Evolutionary conservation across 352 stramenopile genomes (phyloP), one percentile per base, ranked within the genome.

Genomic region (Aphanomyces euteiches): DNA sequence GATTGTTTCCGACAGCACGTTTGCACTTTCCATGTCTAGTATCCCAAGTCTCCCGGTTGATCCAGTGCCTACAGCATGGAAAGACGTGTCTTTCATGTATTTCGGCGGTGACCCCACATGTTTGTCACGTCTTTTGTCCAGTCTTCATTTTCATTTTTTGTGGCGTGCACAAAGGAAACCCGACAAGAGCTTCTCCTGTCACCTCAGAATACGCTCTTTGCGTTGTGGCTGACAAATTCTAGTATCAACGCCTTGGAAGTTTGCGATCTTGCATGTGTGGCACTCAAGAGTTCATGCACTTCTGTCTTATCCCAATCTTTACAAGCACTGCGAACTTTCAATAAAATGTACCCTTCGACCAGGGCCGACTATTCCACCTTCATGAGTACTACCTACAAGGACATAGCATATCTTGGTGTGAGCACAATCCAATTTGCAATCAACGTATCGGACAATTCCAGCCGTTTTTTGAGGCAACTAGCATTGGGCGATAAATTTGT

Each of bases 121-220:
- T 56, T 10, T n/a, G 5, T 34, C 43, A 56, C 38, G 63, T 15
- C 63, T 5, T 60, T 39, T 34, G 50, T 69, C 3, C 63, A 69
- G 37, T 47, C 40, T 6, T 69, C 63, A 13, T 69, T 69, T 59
- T 4, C 38, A 7, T 69, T 69, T 69, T 41, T 59, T 36, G 45
- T 15, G 5, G 43, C 63, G n/a, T 69, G 63, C 15, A 36, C 38
- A 3, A 38, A 17, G 21, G 43, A 69, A 59, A 34, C 39, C 7
- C 28, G 28, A 2, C 28, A 28, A 28, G 28, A 28, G 28, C 28
- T 28, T 28, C 28, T 28, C 28, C 28, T 28, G 28, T 28, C 28
- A 28, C 28, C 28, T 0, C 28, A 2, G 1, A 28, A 28, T 28
- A 28, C 28, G 28, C 28, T 28, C 28, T 28, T 28, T 28, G 28